These are phyloP conservation scores for Amanita polypyramis DNA, from an alignment of 768 basidiomycete species.

Conservation along the genomic window DNA sequence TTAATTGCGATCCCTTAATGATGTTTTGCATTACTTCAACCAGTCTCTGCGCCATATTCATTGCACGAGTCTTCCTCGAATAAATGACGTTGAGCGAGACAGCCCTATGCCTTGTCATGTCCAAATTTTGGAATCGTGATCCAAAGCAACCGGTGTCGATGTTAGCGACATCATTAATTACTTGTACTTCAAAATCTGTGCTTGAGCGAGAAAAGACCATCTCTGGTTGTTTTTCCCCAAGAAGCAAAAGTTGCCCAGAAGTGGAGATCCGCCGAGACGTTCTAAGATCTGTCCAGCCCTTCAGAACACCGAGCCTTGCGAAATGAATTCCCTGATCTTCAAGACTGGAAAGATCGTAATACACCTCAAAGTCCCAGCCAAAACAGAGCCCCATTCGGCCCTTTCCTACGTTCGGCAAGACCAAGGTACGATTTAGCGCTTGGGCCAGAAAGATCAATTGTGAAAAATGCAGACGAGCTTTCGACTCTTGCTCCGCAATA, in stretches of 20 bases:
- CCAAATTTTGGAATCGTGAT: conserved; percentile 2
- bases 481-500: conserved; percentile 49
- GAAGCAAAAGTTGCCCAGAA: neutral
- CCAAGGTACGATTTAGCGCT: conserved; percentile 41
- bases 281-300: conserved; percentile 10
- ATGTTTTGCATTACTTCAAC: neutral
- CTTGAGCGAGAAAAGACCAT: neutral
- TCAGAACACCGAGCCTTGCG: neutral
- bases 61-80: neutral
- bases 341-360: conserved; percentile 31
- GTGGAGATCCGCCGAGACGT: conserved; percentile 10
- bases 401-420: conserved; percentile 51
- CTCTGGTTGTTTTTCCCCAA: conserved; percentile 1
- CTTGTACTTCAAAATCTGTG: neutral
- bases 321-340: neutral
- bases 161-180: neutral
- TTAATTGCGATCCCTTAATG: neutral
- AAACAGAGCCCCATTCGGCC: conserved; percentile 44
- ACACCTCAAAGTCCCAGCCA: conserved; percentile 34
- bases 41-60: neutral
- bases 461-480: conserved; percentile 42
- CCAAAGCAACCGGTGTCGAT: neutral
- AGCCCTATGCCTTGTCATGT: neutral
- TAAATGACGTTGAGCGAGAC: neutral
- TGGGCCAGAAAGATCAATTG: conserved; percentile 41